Conservation (phyloP, 1,284 basidiomycete genomes). For the Moesziomyces antarcticus region DNA sequence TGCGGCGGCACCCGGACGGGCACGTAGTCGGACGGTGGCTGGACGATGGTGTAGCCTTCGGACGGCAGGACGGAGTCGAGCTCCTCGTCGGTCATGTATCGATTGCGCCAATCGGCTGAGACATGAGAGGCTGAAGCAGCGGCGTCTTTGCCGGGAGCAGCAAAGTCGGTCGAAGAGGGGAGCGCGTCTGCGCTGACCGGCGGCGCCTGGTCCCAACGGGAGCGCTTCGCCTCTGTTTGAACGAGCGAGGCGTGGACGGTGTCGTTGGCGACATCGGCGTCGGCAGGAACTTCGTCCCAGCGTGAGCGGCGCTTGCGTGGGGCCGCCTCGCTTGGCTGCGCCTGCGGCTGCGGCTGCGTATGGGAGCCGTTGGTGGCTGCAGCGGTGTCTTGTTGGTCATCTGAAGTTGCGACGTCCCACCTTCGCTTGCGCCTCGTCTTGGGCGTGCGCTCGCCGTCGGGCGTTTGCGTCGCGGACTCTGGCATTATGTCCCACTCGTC, state of each 20-base stretch:
- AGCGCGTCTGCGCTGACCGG: constrained; percentile 67
- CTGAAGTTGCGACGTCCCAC: constrained; percentile 82
- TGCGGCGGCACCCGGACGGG: constrained; percentile 80
- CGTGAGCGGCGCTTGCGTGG: constrained; percentile 91
- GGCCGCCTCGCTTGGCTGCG: constrained; percentile 61
- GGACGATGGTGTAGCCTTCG: constrained; percentile 88
- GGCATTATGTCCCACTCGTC: constrained; percentile 67
- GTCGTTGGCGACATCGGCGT: constrained; percentile 70
- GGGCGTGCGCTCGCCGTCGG: constrained; percentile 70
- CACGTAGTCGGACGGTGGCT: constrained; percentile 92
- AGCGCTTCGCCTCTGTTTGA: constrained; percentile 72
- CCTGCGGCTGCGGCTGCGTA: background rate
- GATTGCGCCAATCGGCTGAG: constrained; percentile 83
- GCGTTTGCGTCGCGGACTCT: constrained; percentile 5
- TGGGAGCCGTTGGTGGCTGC: constrained; percentile 17
- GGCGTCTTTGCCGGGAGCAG: constrained; percentile 15
- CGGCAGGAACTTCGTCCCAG: constrained; percentile 83
- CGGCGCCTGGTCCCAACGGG: constrained; percentile 95
- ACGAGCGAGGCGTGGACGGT: constrained; percentile 75
- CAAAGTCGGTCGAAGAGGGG: background rate
- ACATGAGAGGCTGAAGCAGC: constrained; percentile 8
- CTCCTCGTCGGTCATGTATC: constrained; percentile 94
- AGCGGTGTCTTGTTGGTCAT: constrained; percentile 71
- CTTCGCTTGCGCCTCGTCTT: constrained; percentile 82
- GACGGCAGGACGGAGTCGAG: constrained; percentile 89